A percentile compares a stretch with the other conserved stretches of the same genome.
Conservation (phyloP, 306 rosid species). For the Cyamopsis tetragonoloba region DNA sequence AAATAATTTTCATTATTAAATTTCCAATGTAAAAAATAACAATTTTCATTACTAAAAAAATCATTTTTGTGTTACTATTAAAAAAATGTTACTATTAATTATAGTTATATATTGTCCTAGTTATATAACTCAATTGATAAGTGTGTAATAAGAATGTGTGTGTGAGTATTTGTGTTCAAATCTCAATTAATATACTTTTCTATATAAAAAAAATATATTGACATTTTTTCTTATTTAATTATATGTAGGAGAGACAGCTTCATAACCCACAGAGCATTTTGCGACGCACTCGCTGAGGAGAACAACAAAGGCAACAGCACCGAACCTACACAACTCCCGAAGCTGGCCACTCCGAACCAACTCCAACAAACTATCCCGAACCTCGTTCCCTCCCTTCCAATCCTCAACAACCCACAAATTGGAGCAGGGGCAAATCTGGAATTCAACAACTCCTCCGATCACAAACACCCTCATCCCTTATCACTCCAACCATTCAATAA, state of each 20-base stretch:
- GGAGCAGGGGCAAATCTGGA: conserved; percentile 28
- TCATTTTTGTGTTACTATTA: no score
- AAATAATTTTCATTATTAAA: no score
- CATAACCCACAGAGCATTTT: conserved; percentile 92
- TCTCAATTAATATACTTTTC: no score
- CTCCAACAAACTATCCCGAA: conserved; percentile 40
- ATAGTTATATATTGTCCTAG: no score
- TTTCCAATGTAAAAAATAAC: no score
- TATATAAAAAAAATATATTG: no score
- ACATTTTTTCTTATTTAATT: no score
- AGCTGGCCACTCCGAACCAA: conserved; percentile 30
- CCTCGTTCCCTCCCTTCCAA: conserved; percentile 44
- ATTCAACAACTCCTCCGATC: conserved; percentile 29
- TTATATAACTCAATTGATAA: no score
- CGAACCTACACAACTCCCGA: conserved; percentile 30
- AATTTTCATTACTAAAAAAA: no score
- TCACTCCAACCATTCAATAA: conserved; percentile 34
- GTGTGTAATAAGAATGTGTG: no score
- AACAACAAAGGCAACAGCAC: conserved; percentile 44
- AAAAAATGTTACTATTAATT: no score
- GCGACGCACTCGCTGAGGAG: conserved; percentile 80
- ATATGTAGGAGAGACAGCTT: conserved; percentile 79
- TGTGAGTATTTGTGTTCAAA: no score
- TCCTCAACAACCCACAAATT: conserved; percentile 27
- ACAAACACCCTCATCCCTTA: conserved; percentile 32